phyloP scores from a whole-genome alignment of 495 filamentous ascomycete genomes.

The Hypoxylon fragiforme region DNA sequence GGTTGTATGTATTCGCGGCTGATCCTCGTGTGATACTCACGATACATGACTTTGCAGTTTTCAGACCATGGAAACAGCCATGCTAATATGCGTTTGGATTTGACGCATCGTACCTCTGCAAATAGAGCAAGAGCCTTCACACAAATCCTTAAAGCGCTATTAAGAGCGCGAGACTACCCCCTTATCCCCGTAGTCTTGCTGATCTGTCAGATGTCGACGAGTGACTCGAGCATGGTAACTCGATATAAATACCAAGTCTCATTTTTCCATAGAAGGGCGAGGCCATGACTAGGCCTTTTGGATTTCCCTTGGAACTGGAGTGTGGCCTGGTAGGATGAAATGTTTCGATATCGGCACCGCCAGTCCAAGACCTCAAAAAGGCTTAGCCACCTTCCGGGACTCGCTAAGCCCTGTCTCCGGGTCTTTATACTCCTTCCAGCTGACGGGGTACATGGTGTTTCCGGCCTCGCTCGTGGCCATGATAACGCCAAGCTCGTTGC shows the following conservation, averaged over 20 bases:
- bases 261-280: too few relatives aligned
- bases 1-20: too few relatives aligned
- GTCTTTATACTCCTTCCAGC: constrained; percentile 92
- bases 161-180: too few relatives aligned
- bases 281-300: too few relatives aligned
- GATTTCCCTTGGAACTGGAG: too few relatives aligned
- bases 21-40: neutral
- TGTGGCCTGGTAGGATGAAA: too few relatives aligned
- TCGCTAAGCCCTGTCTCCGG: constrained; percentile 77
- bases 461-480: constrained; percentile 90
- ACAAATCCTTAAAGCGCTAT: too few relatives aligned
- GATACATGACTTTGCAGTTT: neutral
- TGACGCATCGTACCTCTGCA: neutral
- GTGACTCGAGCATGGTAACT: too few relatives aligned
- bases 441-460: constrained; percentile 86
- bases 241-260: too few relatives aligned
- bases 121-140: too few relatives aligned
- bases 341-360: neutral
- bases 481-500: constrained; percentile 89
- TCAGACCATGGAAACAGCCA: neutral
- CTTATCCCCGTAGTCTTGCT: too few relatives aligned
- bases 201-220: too few relatives aligned
- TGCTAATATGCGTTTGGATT: neutral
- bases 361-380: constrained; percentile 68
- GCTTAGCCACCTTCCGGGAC: constrained; percentile 89